phyloP scores from a whole-genome alignment of 495 filamentous ascomycete genomes.

The Penicillium parvum region DNA sequence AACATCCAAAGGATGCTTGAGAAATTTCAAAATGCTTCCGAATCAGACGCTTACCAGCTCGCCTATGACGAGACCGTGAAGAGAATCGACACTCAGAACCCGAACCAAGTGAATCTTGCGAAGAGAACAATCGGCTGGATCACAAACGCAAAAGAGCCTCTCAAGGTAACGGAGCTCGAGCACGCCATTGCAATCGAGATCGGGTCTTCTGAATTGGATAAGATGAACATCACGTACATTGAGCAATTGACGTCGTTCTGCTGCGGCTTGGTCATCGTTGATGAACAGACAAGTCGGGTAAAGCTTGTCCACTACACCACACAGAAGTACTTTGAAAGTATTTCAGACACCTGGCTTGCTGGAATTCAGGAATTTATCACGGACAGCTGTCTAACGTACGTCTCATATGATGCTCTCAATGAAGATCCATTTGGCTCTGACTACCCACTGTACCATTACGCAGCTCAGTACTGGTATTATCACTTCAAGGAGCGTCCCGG shows the following conservation, averaged over 20 bases:
- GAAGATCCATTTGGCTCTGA: too few relatives aligned
- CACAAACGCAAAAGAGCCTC: conserved; percentile 4
- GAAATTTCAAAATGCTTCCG: neutral
- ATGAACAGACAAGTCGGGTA: conserved; percentile 39
- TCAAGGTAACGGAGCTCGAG: conserved; percentile 32
- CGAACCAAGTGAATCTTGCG: conserved; percentile 3
- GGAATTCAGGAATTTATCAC: conserved; percentile 6
- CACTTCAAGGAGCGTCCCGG: too few relatives aligned
- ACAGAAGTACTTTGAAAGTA: conserved; percentile 40
- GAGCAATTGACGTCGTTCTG: conserved; percentile 41
- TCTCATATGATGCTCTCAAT: neutral
- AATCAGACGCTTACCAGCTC: neutral
- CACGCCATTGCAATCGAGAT: conserved; percentile 39
- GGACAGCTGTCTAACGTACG: conserved; percentile 10
- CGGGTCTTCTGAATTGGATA: conserved; percentile 16
- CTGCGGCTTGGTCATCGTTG: conserved; percentile 44
- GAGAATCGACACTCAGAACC: conserved; percentile 2
- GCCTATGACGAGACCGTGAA: conserved; percentile 1
- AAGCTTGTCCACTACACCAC: conserved; percentile 52
- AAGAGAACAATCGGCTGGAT: conserved; percentile 9
- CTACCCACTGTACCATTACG: too few relatives aligned
- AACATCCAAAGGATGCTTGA: neutral
- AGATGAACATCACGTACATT: conserved; percentile 30
- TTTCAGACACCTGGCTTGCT: conserved; percentile 8
- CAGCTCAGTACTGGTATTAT: too few relatives aligned